Conservation (phyloP, 2,329 filamentous ascomycete genomes). For the Drechslerella dactyloides region DNA sequence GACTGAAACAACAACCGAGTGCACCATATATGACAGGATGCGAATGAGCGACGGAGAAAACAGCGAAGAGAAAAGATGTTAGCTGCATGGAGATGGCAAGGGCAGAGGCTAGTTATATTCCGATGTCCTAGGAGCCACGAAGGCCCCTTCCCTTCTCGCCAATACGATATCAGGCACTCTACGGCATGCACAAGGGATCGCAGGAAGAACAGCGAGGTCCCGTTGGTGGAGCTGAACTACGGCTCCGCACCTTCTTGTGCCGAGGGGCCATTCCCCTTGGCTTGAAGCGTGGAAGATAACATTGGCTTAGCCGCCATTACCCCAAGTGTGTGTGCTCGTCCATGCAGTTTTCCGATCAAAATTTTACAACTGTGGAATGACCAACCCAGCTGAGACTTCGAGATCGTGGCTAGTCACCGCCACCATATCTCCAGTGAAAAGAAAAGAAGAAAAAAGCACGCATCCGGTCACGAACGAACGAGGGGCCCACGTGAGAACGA, state of each 20-base stretch:
- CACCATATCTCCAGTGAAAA: neutral
- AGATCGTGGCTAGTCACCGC: constrained; percentile 10
- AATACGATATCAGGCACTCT: constrained; percentile 4
- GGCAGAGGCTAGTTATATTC: constrained; percentile 39
- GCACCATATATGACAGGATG: constrained; percentile 13
- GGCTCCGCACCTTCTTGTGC: constrained; percentile 6
- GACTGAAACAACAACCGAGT: neutral
- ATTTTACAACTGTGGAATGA: neutral
- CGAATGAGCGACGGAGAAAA: constrained; percentile 8
- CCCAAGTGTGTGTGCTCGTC: constrained; percentile 24
- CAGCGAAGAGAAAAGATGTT: constrained; percentile 16
- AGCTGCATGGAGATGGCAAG: constrained; percentile 2
- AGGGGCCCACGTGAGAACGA: constrained; percentile 2
- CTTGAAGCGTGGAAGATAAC: constrained; percentile 21
- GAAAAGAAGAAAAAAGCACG: constrained; percentile 15
- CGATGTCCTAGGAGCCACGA: neutral
- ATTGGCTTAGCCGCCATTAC: constrained; percentile 23
- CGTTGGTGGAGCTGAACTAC: constrained; percentile 17
- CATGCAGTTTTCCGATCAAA: constrained; percentile 17
- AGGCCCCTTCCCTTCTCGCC: neutral
- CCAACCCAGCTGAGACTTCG: neutral
- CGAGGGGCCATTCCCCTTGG: constrained; percentile 3
- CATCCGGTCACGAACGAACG: constrained; percentile 12
- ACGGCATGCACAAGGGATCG: neutral
- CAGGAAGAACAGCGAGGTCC: neutral